phyloP scores from a whole-genome alignment of 2,329 filamentous ascomycete genomes.

The Zasmidium cellare region DNA sequence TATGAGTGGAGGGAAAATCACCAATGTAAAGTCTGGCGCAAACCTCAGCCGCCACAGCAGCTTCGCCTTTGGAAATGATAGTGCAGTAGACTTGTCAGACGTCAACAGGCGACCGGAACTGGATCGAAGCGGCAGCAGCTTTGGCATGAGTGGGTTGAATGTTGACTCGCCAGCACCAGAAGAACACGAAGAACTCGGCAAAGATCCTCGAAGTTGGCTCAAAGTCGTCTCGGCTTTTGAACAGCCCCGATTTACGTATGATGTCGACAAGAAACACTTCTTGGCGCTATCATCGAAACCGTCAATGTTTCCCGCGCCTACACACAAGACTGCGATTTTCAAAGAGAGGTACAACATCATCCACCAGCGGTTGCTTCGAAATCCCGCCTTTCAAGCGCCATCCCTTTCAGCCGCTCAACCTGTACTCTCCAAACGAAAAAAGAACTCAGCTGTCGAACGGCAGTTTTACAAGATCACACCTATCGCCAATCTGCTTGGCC shows the following conservation, averaged over 20 bases:
- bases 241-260: constrained; percentile 77
- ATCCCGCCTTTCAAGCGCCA: constrained; percentile 88
- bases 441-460: constrained; percentile 57
- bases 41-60: constrained; percentile 63
- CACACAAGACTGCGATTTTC: constrained; percentile 82
- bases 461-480: constrained; percentile 86
- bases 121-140: constrained; percentile 63
- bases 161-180: constrained; percentile 51
- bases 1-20: constrained; percentile 80
- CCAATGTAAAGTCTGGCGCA: constrained; percentile 48
- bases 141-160: constrained; percentile 54
- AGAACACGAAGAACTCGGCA: constrained; percentile 58
- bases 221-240: constrained; percentile 81
- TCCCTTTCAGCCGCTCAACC: constrained; percentile 59
- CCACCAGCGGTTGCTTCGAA: constrained; percentile 86
- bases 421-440: constrained; percentile 35
- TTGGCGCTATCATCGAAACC: constrained; percentile 58
- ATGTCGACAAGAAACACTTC: constrained; percentile 83
- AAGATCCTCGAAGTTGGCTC: constrained; percentile 78
- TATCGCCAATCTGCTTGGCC: constrained; percentile 72
- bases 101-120: constrained; percentile 34
- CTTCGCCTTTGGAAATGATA: constrained; percentile 58
- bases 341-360: constrained; percentile 89
- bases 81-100: constrained; percentile 20
- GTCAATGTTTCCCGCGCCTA: constrained; percentile 65